Percentiles rank a stretch among this genome's conserved stretches.
Conservation (phyloP, 768 basidiomycete genomes). For the Mycena metata region DNA sequence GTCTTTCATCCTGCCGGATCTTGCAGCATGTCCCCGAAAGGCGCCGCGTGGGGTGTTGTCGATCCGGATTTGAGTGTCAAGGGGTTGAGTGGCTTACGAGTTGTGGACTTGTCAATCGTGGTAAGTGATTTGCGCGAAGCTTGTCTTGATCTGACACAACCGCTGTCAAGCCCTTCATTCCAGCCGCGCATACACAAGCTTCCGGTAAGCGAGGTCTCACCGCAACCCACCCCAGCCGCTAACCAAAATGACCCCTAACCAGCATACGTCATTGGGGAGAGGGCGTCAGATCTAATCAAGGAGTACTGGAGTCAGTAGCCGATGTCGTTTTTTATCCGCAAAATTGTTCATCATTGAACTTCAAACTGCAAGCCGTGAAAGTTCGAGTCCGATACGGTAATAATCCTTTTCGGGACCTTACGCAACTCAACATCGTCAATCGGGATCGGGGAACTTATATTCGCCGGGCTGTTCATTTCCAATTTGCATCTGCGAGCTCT, state of each 20-base stretch:
- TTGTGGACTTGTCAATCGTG: conserved; percentile 54
- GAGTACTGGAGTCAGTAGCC: background rate
- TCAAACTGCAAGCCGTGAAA: too few species aligned
- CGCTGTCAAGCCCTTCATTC: conserved; percentile 41
- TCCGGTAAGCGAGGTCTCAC: too few species aligned
- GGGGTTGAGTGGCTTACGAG: conserved; percentile 50
- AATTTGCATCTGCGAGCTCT: too few species aligned
- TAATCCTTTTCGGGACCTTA: too few species aligned
- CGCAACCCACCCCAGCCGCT: too few species aligned
- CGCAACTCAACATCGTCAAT: too few species aligned
- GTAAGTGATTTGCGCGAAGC: conserved; percentile 32
- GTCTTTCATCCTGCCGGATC: conserved; percentile 36
- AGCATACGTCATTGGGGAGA: conserved; percentile 44
- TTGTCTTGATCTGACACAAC: conserved; percentile 2
- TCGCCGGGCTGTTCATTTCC: too few species aligned
- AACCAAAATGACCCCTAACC: too few species aligned
- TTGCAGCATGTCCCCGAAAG: conserved; percentile 47
- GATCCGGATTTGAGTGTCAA: conserved; percentile 53
- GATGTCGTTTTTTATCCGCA: too few species aligned
- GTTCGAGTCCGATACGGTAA: too few species aligned
- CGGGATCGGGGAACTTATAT: too few species aligned
- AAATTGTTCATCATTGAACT: too few species aligned
- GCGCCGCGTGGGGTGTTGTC: conserved; percentile 46
- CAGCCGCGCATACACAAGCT: conserved; percentile 42
- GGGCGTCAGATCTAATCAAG: conserved; percentile 45